Conservation (phyloP, 2,329 filamentous ascomycete species). For the Penicillium corylophilum region DNA sequence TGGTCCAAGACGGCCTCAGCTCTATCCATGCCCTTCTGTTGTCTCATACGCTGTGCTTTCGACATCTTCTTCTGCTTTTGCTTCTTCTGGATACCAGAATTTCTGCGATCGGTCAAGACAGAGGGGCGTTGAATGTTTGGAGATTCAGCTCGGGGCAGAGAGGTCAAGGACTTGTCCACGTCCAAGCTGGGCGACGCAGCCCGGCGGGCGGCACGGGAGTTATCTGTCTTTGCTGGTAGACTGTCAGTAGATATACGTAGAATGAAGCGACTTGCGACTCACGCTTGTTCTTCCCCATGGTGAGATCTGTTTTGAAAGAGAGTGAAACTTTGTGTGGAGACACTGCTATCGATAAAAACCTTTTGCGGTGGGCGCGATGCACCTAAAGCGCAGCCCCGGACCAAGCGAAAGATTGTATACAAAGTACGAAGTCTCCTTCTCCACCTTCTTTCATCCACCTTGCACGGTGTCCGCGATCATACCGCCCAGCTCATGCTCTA, state of each 20-base stretch:
- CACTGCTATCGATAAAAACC: conserved; percentile 38
- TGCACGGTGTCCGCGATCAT: not conserved
- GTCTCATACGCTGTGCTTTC: conserved; percentile 54
- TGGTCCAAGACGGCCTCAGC: conserved; percentile 56
- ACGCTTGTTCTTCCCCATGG: conserved; percentile 43
- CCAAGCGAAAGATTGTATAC: conserved; percentile 14
- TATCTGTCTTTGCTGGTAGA: conserved; percentile 50
- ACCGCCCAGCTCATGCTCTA: conserved; percentile 15
- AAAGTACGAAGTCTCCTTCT: conserved; percentile 10
- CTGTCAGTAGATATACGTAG: conserved; percentile 8
- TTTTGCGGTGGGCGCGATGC: conserved; percentile 27
- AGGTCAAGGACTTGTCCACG: conserved; percentile 51
- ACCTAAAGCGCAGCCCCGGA: conserved; percentile 29
- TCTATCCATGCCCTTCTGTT: conserved; percentile 55
- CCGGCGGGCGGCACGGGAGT: conserved; percentile 60
- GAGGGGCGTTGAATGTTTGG: conserved; percentile 43
- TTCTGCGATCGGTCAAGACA: conserved; percentile 50
- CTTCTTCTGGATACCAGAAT: conserved; percentile 55
- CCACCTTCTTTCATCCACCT: conserved; percentile 2
- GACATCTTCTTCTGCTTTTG: conserved; percentile 48
- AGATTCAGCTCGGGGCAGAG: conserved; percentile 42
- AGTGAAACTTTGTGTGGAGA: conserved; percentile 28
- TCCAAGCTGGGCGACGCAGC: conserved; percentile 56
- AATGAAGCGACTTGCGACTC: conserved; percentile 15
- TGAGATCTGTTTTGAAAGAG: conserved; percentile 17